These are phyloP conservation scores for Rhodotorula glutinis DNA, from an alignment of 1,284 basidiomycete species.

Conservation along the genomic window DNA sequence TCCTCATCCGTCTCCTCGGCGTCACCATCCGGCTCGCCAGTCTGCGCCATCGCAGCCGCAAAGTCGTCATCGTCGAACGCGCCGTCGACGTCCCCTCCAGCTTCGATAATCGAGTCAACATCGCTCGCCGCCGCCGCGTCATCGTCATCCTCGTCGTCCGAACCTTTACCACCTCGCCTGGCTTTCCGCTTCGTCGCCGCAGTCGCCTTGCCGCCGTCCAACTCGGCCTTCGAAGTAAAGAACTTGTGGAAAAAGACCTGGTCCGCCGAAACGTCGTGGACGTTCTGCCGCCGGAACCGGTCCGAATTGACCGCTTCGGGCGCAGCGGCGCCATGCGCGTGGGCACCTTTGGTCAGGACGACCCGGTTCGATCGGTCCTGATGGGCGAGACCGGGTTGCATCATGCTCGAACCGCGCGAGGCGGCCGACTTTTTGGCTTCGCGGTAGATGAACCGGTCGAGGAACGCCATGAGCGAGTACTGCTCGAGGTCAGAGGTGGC, in stretches of 20 bases:
- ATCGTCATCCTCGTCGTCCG: constrained; percentile 50
- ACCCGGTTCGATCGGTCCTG: constrained; percentile 62
- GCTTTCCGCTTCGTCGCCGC: constrained; percentile 31
- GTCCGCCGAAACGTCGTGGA: constrained; percentile 78
- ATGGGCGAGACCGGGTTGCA: constrained; percentile 82
- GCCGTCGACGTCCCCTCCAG: constrained; percentile 31
- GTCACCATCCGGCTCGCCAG: constrained; percentile 23
- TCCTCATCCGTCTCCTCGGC: constrained; percentile 29
- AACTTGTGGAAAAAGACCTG: constrained; percentile 64
- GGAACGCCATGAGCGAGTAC: constrained; percentile 88
- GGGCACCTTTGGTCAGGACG: constrained; percentile 64
- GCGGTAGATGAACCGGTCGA: constrained; percentile 87
- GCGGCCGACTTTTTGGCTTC: constrained; percentile 82
- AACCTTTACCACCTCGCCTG: constrained; percentile 47
- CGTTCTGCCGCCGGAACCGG: constrained; percentile 69
- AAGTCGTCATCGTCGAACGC: constrained; percentile 49
- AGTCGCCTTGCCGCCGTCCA: constrained; percentile 38
- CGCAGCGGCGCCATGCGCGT: constrained; percentile 45
- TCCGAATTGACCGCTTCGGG: constrained; percentile 68
- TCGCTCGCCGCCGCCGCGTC: constrained; percentile 45
- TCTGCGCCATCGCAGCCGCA: constrained; percentile 19
- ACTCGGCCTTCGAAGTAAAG: constrained; percentile 46
- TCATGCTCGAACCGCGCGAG: constrained; percentile 73
- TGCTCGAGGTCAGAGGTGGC: constrained; percentile 83
- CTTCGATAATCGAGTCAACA: constrained; percentile 32